These are phyloP conservation scores for Aspergillus sp. DNA, from an alignment of 2,329 filamentous ascomycete genomes.

Conservation along the genomic window DNA sequence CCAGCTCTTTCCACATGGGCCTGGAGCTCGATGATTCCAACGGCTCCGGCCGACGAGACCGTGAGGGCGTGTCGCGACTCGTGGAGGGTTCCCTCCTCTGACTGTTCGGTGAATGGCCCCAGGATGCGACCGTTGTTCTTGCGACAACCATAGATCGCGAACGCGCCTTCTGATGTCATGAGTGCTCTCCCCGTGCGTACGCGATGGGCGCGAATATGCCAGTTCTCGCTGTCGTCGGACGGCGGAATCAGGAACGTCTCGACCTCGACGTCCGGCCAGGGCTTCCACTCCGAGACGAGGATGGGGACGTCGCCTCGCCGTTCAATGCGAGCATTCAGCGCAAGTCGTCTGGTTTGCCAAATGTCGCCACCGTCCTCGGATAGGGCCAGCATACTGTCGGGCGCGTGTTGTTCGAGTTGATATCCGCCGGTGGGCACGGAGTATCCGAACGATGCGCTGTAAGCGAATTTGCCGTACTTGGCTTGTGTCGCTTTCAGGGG, in stretches of 20 bases:
- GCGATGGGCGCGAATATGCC: constrained; percentile 40
- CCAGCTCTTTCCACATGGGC: constrained; percentile 50
- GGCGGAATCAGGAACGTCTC: constrained; percentile 39
- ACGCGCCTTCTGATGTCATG: constrained; percentile 72
- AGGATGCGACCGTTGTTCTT: constrained; percentile 59
- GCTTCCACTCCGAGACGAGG: constrained; percentile 68
- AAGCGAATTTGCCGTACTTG: constrained; percentile 78
- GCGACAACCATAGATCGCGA: constrained; percentile 65
- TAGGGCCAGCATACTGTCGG: constrained; percentile 72
- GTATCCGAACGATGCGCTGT: constrained; percentile 73
- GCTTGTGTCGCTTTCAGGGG: constrained; percentile 78
- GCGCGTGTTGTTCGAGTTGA: constrained; percentile 72
- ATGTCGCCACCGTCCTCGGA: constrained; percentile 75
- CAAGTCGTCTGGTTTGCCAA: constrained; percentile 73
- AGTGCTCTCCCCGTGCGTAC: constrained; percentile 54
- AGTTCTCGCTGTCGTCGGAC: constrained; percentile 32
- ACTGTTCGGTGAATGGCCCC: constrained; percentile 37
- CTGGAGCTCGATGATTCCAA: constrained; percentile 51
- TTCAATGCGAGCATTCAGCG: constrained; percentile 64
- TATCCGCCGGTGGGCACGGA: constrained; percentile 74
- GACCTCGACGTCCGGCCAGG: constrained; percentile 59
- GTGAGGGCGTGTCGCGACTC: constrained; percentile 39
- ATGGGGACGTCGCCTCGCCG: constrained; percentile 56
- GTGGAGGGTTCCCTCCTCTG: constrained; percentile 44
- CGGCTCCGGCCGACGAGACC: constrained; percentile 51